Conservation (phyloP, 2,329 filamentous ascomycete genomes). For the Arthrobotrys megalospora region DNA sequence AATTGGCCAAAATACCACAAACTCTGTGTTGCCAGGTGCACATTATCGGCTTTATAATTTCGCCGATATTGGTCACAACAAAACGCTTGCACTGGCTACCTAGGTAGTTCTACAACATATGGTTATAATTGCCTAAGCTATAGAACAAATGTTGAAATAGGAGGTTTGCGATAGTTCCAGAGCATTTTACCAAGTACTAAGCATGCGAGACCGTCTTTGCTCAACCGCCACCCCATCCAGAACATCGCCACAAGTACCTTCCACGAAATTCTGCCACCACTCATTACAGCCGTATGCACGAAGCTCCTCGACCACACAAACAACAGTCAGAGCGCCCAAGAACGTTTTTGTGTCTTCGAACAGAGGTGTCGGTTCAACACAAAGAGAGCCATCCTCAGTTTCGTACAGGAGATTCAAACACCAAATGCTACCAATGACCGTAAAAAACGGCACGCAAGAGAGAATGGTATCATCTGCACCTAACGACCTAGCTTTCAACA, state of each 20-base stretch:
- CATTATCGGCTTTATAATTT: too few relatives aligned
- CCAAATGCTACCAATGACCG: slow-evolving; percentile 20
- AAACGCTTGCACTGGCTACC: too few relatives aligned
- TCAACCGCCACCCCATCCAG: neutral
- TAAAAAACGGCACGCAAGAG: slow-evolving; percentile 15
- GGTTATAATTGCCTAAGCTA: too few relatives aligned
- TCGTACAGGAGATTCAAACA: slow-evolving; percentile 21
- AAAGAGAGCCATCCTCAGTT: slow-evolving; percentile 9
- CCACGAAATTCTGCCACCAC: slow-evolving; percentile 24
- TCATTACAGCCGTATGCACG: slow-evolving; percentile 9
- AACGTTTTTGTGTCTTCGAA: slow-evolving; percentile 19
- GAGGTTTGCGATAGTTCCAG: too few relatives aligned
- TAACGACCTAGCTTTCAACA: slow-evolving; percentile 6
- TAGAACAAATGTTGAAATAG: too few relatives aligned
- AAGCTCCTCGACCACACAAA: slow-evolving; percentile 19
- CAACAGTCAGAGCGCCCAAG: slow-evolving; percentile 5
- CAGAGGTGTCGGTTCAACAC: slow-evolving; percentile 10
- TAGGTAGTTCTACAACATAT: too few relatives aligned
- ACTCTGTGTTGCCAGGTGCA: too few relatives aligned
- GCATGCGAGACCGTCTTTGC: slow-evolving; percentile 15
- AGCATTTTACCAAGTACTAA: slow-evolving; percentile 7
- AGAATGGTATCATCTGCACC: slow-evolving; percentile 1
- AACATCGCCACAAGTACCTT: neutral
- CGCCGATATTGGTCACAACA: too few relatives aligned
- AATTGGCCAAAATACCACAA: too few relatives aligned